Conservation (phyloP, 1,139 yeast species). For the Suhomyces chickasaworum region DNA sequence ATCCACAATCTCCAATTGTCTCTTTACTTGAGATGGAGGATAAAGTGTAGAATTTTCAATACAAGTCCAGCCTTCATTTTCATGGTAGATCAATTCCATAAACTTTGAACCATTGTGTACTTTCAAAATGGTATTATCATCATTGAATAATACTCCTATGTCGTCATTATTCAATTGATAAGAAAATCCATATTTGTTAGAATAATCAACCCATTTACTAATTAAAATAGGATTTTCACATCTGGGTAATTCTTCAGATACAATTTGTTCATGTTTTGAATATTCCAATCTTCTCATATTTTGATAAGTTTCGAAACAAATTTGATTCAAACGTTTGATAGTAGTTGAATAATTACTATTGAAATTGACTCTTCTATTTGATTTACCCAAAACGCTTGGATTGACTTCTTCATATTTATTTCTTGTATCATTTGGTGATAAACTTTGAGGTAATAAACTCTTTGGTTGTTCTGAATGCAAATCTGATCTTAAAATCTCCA, state of each 20-base stretch:
- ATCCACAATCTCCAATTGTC: conserved; percentile 80
- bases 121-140: conserved; percentile 76
- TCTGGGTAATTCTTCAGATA: conserved; percentile 41
- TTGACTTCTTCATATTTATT: conserved; percentile 80
- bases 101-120: conserved; percentile 64
- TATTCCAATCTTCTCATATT: conserved; percentile 46
- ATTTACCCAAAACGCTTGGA: conserved; percentile 40
- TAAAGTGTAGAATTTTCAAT: conserved; percentile 58
- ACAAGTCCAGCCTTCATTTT: conserved; percentile 71
- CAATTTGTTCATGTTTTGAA: conserved; percentile 36
- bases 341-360: conserved; percentile 44
- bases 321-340: conserved; percentile 41
- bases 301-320: conserved; percentile 43
- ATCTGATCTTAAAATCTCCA: conserved; percentile 70
- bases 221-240: conserved; percentile 72
- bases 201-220: conserved; percentile 97
- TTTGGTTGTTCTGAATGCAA: conserved; percentile 69
- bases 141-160: conserved; percentile 89
- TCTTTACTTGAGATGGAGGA: conserved; percentile 62
- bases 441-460: conserved; percentile 78
- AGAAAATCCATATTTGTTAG: conserved; percentile 93
- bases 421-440: conserved; percentile 91
- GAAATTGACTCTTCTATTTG: conserved; percentile 45
- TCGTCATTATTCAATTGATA: conserved; percentile 89
- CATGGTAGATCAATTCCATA: conserved; percentile 61